Evolutionary conservation across 768 basidiomycete genomes (phyloP).

Genomic region (Ramaria rubella): DNA sequence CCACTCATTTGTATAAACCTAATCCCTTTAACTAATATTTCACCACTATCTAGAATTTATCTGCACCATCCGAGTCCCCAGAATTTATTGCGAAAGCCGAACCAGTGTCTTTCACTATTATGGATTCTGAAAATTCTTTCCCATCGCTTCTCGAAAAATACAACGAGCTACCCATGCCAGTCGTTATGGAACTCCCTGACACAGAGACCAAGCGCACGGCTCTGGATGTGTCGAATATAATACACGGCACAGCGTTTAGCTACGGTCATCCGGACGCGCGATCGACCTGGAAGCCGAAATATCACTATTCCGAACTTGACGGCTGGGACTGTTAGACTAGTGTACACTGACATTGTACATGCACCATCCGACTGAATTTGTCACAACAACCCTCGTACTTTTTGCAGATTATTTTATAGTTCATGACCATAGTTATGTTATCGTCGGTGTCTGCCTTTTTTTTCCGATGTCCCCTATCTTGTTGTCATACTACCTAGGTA

Average conservation of each 20-base stretch:
- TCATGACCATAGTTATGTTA: conserved; percentile 4
- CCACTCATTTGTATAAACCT: too few relatives aligned
- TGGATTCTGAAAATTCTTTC: not conserved
- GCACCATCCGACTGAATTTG: not conserved
- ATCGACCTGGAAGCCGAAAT: conserved; percentile 8
- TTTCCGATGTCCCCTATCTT: not conserved
- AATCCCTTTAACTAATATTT: not conserved
- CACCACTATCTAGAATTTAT: not conserved
- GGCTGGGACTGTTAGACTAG: conserved; percentile 1
- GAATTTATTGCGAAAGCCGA: not conserved
- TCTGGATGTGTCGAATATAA: conserved; percentile 7
- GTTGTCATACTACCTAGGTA: not conserved
- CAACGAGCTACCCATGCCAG: not conserved
- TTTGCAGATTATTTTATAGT: conserved; percentile 3
- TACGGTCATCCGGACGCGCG: conserved; percentile 9
- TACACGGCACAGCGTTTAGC: conserved; percentile 9
- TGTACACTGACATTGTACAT: not conserved
- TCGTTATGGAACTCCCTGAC: not conserved
- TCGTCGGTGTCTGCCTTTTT: not conserved
- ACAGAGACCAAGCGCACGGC: conserved; percentile 2
- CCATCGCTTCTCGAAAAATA: not conserved
- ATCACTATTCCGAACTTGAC: conserved; percentile 4
- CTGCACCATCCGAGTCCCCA: not conserved
- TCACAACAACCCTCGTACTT: not conserved
- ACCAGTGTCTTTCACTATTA: not conserved